These are phyloP conservation scores for Bromus sterilis DNA, from an alignment of 176 grass and related monocot species.

Conservation along the genomic window DNA sequence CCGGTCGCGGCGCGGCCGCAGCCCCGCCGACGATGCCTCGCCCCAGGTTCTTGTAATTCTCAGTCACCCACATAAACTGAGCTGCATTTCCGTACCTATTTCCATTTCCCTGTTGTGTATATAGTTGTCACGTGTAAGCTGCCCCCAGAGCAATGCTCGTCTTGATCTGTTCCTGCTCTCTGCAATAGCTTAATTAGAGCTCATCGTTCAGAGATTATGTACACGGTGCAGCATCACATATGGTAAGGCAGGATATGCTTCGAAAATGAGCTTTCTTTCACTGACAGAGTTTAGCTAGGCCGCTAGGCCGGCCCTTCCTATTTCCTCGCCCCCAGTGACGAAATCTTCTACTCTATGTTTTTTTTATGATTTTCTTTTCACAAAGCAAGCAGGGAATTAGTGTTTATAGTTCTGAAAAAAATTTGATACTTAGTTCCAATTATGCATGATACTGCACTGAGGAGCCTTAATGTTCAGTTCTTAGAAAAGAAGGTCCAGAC, in stretches of 20 bases:
- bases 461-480: too few relatives aligned
- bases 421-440: not conserved
- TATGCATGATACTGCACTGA: not conserved
- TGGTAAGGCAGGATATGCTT: too few relatives aligned
- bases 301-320: not conserved
- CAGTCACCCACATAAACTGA: not conserved
- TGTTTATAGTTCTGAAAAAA: not conserved
- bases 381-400: not conserved
- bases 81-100: conserved; percentile 7
- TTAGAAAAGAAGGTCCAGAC: too few relatives aligned
- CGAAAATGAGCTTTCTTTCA: too few relatives aligned
- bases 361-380: not conserved
- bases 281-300: too few relatives aligned
- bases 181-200: not conserved
- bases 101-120: not conserved
- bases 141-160: too few relatives aligned
- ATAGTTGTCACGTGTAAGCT: not conserved
- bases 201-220: not conserved
- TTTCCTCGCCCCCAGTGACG: not conserved
- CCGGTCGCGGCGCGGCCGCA: conserved; percentile 17
- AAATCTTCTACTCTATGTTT: not conserved
- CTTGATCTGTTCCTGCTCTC: too few relatives aligned
- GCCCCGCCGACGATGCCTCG: conserved; percentile 11
- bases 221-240: not conserved
- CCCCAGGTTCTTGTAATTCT: conserved; percentile 33